Base-by-base conservation (phyloP, 345 rosid genomes). In the Anacardium occidentale region DNA sequence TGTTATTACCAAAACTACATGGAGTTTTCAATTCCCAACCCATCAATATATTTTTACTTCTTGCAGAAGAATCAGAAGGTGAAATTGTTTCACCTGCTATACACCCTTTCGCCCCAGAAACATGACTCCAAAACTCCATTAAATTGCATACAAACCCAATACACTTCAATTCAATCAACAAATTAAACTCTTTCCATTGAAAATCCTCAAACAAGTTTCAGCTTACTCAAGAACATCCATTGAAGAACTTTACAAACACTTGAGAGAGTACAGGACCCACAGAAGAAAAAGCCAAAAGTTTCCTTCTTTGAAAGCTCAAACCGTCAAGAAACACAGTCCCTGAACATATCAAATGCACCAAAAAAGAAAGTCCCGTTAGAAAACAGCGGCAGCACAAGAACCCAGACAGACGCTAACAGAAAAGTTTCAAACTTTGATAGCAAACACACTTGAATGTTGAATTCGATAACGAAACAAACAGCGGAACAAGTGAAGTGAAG, bases 41-140 rank as follows among this genome's bases (percentile, higher is more conserved):
- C 68, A 74, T 59, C 42, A 74, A 68, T 3, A 45, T 69, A 70
- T 37, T 79, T 71, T 71, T 80, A 53, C 75, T 77, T 66, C 85
- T 80, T 21, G 69, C 32, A 60, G 74, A 64, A 55, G 79, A 61
- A 77, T 76, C 83, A 68, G 77, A 70, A 50, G 76, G 69, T 32
- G 86, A 76, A 32, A 74, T 65, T 52, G 71, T 21, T 60, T 66
- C 85, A 64, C 57, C 76, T 24, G 81, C 60, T 13, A 63, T 72
- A 26, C 61, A 56, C 7, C 70, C 87, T 51, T 77, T 85, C 62
- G 77, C 83, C 65, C 81, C 83, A 66, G 79, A 75, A 56, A 79
- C 78, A 79, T 57, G 82, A 72, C 79, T 80, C 88, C 89, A 82
- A 76, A 85, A 79, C 72, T 85, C 88, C 88, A 85, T 88, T 34